Base-by-base conservation (phyloP, 2,329 filamentous ascomycete genomes). In the Hypoxylon sp. region DNA sequence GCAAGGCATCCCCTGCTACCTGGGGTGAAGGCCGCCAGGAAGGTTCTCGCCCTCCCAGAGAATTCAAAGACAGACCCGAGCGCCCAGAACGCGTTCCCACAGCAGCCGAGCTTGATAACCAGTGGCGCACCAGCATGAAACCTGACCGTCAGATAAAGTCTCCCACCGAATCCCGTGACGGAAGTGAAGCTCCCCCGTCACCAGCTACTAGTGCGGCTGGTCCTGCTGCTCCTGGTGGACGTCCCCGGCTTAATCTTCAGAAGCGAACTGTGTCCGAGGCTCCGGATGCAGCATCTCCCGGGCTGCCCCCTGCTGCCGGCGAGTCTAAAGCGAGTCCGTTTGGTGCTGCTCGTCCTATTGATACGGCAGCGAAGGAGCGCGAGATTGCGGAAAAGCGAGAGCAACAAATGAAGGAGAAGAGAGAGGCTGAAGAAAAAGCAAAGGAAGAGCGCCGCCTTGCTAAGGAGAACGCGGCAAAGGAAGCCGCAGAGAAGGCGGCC, bases 291-390 rank as follows among this genome's bases (percentile, higher is more conserved):
- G 70, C 81, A 32, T 81, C 85, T 2, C 77, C 89, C 22, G 83
- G 88, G 9, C 78, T 82, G 8, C 74, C 81, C 52, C 76, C 83
- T 58, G 76, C 79, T n/a, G 73, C 82, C 16, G 76, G 81, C 28
- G 91, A 96, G 74, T 83, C 92, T 42, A 98, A 97, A 83, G 87
- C 93, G 24, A 98, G 91, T 79, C 93, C 93, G 40, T 99, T 99
- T 77, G 96, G 96, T 74, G 94, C 92, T 65, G 96, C 96, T 60
- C 90, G 91, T 67, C 96, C 96, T 58, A 97, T 98, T 73, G 94
- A 99, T 80, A 98, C 95, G 48, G 92, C 93, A 46, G 87, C 93
- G 12, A 90, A 92, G 70, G 95, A 98, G 82, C 91, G 90, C 73
- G 90, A 96, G 78, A 89, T 99, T 61, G 95, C 96, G 74, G 93